Percentiles rank a stretch among this genome's conserved stretches.
phyloP scores from a whole-genome alignment of 2,329 filamentous ascomycete genomes.

The Aspergillus clavatus region DNA sequence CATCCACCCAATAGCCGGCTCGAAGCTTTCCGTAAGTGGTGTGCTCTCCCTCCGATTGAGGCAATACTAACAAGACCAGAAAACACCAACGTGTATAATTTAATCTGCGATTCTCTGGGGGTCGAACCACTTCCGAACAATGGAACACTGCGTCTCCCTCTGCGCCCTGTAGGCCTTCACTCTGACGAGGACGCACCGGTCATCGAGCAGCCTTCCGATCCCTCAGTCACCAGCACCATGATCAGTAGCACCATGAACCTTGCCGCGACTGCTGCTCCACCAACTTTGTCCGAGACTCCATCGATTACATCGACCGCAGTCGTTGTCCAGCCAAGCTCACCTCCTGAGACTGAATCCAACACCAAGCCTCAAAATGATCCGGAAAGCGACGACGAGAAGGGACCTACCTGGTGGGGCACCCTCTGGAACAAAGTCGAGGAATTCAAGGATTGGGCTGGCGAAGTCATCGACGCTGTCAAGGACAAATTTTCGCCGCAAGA shows the following conservation, averaged over 20 bases:
- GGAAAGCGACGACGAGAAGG: constrained; percentile 18
- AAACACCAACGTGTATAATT: constrained; percentile 93
- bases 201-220: constrained; percentile 31
- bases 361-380: constrained; percentile 11
- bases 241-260: background rate
- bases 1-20: constrained; percentile 76
- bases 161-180: constrained; percentile 43
- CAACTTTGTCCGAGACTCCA: background rate
- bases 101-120: constrained; percentile 81
- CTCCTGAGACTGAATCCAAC: constrained; percentile 2
- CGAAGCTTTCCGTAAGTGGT: constrained; percentile 72
- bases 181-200: constrained; percentile 35
- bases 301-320: background rate
- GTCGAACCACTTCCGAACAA: constrained; percentile 75
- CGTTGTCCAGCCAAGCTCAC: background rate
- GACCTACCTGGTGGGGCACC: constrained; percentile 29
- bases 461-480: constrained; percentile 27
- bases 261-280: too few relatives aligned
- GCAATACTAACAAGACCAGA: constrained; percentile 49
- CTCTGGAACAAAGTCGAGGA: constrained; percentile 33
- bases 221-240: constrained; percentile 19
- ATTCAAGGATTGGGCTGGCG: constrained; percentile 33
- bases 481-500: constrained; percentile 19
- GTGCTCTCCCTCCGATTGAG: background rate
- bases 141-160: constrained; percentile 63